phyloP scores from a whole-genome alignment of 1,139 yeast genomes.

The Protomyces gravidus region DNA sequence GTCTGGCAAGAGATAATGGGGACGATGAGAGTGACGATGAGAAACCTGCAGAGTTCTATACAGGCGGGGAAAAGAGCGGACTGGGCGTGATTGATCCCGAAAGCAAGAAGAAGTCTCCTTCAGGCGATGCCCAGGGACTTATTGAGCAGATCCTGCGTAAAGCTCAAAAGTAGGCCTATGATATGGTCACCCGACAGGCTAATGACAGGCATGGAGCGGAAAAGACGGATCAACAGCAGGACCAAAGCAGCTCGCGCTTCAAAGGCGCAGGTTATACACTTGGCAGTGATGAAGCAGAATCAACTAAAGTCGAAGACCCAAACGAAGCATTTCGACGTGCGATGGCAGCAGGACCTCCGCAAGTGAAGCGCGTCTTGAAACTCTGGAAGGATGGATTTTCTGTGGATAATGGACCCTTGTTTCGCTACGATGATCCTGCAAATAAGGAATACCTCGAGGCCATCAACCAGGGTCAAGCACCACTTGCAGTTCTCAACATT shows the following conservation, averaged over 20 bases:
- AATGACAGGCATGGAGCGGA: too few species aligned
- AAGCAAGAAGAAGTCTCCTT: constrained; percentile 37
- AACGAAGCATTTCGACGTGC: constrained; percentile 28
- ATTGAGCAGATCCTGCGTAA: constrained; percentile 58
- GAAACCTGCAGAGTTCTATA: constrained; percentile 46
- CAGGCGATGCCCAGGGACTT: constrained; percentile 37
- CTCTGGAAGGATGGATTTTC: constrained; percentile 97
- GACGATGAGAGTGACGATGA: constrained; percentile 55
- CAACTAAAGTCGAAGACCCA: constrained; percentile 41
- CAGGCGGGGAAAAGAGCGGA: constrained; percentile 94
- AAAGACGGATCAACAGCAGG: constrained; percentile 36
- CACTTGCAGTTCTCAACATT: constrained; percentile 75
- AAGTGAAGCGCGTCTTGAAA: constrained; percentile 70
- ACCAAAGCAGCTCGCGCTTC: too few species aligned
- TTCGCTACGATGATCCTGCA: constrained; percentile 84
- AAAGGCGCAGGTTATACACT: constrained; percentile 75
- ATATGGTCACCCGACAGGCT: too few species aligned
- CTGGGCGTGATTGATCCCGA: constrained; percentile 91
- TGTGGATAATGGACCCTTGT: constrained; percentile 82
- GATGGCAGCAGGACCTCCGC: constrained; percentile 43
- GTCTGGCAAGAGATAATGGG: constrained; percentile 43
- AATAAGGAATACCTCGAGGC: constrained; percentile 73
- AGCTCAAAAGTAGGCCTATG: constrained; percentile 48
- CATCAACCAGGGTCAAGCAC: constrained; percentile 86
- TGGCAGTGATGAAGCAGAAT: constrained; percentile 55